Evolutionary conservation across 2,329 filamentous ascomycete genomes (phyloP), one percentile per base, ranked within the genome.

Genomic region (Aureobasidium namibiae): DNA sequence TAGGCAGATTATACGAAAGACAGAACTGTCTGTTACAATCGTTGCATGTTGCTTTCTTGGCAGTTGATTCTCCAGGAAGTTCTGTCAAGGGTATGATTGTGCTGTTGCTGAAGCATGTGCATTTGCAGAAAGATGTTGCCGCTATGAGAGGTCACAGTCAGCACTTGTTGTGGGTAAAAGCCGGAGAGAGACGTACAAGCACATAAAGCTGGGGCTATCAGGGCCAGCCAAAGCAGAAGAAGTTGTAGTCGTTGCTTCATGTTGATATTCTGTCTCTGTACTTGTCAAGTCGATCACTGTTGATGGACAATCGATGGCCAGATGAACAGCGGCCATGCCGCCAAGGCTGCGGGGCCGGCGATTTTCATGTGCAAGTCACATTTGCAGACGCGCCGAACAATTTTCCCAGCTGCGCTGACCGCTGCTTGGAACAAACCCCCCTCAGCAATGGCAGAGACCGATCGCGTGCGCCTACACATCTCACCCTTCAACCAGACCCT

Each of bases 401-500:
- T 54, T 42, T 41, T 52, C 39, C 34, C 23, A 8, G 9, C 18
- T 29, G n/a, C 39, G 26, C 21, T 26, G 48, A 39, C 48, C 21
- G 29, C 39, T 26, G 38, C 31, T 42, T 29, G 26, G 9, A 29
- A n/a, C n/a, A 4, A 29, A 5, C 11, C 21, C 10, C 10, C 41
- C 4, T 18, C 21, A 18, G 33, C 23, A 44, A 60, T 60, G 58
- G 61, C 61, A 46, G 46, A 59, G 10, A 14, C 60, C n/a, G 64
- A 60, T 29, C 66, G 67, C 18, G 70, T 74, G 49, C 83, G 90
- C 66, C 82, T 99, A 56, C 90, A 99, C 75, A 94, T 99, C 67
- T 87, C 89, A 16, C 94, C 94, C 49, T 82, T 99, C 65, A 90
- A 86, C 67, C 78, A 87, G 39, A 83, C 87, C 8, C 82, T 97